Conservation (phyloP, 2,329 filamentous ascomycete genomes). For the Ceratocystiopsis minuta region DNA sequence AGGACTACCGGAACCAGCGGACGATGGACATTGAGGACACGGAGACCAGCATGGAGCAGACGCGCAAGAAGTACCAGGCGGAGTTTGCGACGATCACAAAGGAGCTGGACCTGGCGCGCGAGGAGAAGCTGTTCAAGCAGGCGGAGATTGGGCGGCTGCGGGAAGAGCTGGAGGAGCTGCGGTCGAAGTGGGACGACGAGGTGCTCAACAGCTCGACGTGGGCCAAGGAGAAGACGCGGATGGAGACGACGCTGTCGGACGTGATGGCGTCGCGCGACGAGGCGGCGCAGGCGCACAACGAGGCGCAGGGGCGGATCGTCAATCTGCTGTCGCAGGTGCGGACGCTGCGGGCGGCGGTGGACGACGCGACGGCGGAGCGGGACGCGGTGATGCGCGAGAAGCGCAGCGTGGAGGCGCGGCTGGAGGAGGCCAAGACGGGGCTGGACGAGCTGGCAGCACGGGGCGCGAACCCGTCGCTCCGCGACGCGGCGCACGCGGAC, state of each 20-base stretch:
- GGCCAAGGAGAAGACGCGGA: conserved; percentile 90
- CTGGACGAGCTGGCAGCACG: conserved; percentile 74
- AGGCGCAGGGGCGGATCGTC: conserved; percentile 85
- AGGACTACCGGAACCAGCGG: conserved; percentile 88
- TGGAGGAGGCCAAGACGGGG: conserved; percentile 73
- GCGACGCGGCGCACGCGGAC: conserved; percentile 76
- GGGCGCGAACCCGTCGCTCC: conserved; percentile 71
- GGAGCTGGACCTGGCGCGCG: conserved; percentile 82
- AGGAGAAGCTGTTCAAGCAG: conserved; percentile 72
- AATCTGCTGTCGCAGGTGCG: conserved; percentile 79
- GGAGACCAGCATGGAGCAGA: conserved; percentile 90
- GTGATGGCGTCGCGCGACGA: conserved; percentile 85
- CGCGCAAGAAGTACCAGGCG: conserved; percentile 88
- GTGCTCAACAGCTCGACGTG: conserved; percentile 94
- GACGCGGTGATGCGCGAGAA: conserved; percentile 79
- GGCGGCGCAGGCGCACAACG: conserved; percentile 80
- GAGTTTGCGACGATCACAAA: conserved; percentile 80
- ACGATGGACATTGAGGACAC: conserved; percentile 96
- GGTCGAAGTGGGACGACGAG: conserved; percentile 96
- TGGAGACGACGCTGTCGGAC: conserved; percentile 79
- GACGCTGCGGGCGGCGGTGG: conserved; percentile 61
- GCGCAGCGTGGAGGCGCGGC: conserved; percentile 65
- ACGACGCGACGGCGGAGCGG: conserved; percentile 71
- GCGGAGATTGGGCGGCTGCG: conserved; percentile 73
- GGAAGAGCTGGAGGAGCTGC: conserved; percentile 89